Evolutionary conservation across 2,329 filamentous ascomycete species (phyloP).

Genomic region (Monosporascus sp.): DNA sequence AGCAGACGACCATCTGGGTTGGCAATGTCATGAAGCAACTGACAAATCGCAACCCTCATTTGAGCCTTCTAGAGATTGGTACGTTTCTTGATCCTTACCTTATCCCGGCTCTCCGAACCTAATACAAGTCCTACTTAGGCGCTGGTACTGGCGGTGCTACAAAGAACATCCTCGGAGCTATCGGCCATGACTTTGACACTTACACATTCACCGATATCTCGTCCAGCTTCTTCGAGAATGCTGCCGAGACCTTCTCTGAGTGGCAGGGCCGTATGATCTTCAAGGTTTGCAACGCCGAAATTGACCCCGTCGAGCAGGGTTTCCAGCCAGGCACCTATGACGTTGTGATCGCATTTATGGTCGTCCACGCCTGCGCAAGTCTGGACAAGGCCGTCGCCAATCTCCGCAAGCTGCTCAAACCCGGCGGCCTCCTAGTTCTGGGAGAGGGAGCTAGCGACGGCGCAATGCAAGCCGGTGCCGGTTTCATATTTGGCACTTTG

Average conservation of each 20-base stretch:
- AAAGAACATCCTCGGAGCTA: neutral
- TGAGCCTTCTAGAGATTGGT: conserved; percentile 25
- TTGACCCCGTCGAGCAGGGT: conserved; percentile 5
- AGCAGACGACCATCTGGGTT: conserved; percentile 8
- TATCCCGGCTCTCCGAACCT: no score
- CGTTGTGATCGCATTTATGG: conserved; percentile 13
- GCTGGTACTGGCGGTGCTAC: conserved; percentile 2
- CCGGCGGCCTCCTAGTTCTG: conserved; percentile 8
- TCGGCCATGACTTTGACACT: neutral
- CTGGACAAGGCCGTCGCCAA: conserved; percentile 10
- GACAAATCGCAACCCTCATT: conserved; percentile 28
- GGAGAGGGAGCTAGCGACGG: neutral
- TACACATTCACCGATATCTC: conserved; percentile 40
- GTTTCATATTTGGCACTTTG: conserved; percentile 27
- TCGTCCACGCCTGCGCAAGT: conserved; percentile 14
- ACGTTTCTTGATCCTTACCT: no score
- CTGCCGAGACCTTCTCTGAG: conserved; percentile 22
- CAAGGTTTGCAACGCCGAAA: conserved; percentile 10
- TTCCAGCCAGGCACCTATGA: conserved; percentile 12
- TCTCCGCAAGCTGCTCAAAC: conserved; percentile 11
- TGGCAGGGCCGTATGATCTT: conserved; percentile 22
- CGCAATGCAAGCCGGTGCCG: neutral
- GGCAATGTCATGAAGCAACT: conserved; percentile 25
- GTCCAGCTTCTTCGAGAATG: conserved; percentile 30
- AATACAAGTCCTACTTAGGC: no score